phyloP scores from a whole-genome alignment of 257 asterid genomes.

The Solanum pinnatisectum region DNA sequence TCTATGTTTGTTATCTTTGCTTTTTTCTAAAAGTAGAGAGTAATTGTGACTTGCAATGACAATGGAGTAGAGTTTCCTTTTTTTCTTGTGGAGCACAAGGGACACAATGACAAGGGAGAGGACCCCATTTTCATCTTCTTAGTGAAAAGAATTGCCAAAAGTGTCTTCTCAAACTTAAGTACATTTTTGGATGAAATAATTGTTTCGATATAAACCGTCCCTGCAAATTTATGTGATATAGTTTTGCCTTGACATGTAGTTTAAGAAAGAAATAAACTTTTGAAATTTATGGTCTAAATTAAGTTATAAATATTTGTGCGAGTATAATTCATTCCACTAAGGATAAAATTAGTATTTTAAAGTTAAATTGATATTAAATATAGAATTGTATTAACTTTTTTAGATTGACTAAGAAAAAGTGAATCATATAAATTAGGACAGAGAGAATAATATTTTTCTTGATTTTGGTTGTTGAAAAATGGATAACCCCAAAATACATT shows the following conservation, averaged over 20 bases:
- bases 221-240: too few species aligned
- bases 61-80: not conserved
- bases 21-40: not conserved
- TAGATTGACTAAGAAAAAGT: accelerated
- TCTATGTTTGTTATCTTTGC: not conserved
- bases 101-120: not conserved
- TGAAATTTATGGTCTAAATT: too few species aligned
- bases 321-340: too few species aligned
- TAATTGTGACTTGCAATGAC: not conserved
- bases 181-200: not conserved
- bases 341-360: too few species aligned
- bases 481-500: too few species aligned
- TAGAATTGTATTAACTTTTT: accelerated
- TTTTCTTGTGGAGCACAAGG: not conserved
- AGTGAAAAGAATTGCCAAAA: not conserved
- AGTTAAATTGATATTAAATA: not conserved
- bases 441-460: not conserved
- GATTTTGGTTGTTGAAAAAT: too few species aligned
- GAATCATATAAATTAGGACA: too few species aligned
- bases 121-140: not conserved
- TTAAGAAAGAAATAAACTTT: too few species aligned
- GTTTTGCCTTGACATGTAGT: too few species aligned
- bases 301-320: too few species aligned
- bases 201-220: too few species aligned
- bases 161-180: not conserved